Base-by-base conservation (phyloP, 2,329 filamentous ascomycete species). In the Trichoderma guizhouense region DNA sequence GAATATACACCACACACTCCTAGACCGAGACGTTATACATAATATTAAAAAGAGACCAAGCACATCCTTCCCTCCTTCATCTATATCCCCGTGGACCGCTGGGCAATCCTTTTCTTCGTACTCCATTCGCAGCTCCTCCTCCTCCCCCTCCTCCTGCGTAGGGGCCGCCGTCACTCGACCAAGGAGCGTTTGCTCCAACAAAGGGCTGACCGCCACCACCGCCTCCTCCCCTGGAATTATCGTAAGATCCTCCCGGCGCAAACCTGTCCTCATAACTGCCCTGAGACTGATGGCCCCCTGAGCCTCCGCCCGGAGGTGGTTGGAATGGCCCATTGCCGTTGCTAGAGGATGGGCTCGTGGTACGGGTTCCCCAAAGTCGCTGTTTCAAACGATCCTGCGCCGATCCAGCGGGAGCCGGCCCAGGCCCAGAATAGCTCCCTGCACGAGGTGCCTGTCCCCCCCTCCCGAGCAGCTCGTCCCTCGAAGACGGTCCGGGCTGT, bases 361-460 rank as follows among this genome's bases (percentile, higher is more conserved):
- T 88, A 75, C 87, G 85, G 26, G 88, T 82, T 6, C 88, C 90
- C 86, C 94, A 94, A 60, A 97, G 83, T 73, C 93, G 85, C 77
- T 94, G 93, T 79, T 94, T 93, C 76, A 98, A 84, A 76, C 93
- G 86, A 76, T 97, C 93, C 82, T 97, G 93, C 65, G 94, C 94
- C 64, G 78, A 80, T 39, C 72, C 74, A 76, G 79, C 78, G 74
- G 76, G 77, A 12, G 77, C 79, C 26, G 76, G 74, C 30, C 63
- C 73, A 5, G 78, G 76, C 55, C 80, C 88, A 83, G 96, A 93
- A 79, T 94, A 93, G 78, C 92, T 95, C 15, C 91, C 93, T 18
- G 87, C 87, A 69, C 91, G 85, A 8, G 93, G 91, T 71, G 94
- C 82, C 39, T 92, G 90, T 67, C 43, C 32, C 8, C 43, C 32